Percentiles rank a stretch among this genome's conserved stretches.
phyloP scores from a whole-genome alignment of 768 basidiomycete genomes.

The Pleurotus salmoneostramineus region DNA sequence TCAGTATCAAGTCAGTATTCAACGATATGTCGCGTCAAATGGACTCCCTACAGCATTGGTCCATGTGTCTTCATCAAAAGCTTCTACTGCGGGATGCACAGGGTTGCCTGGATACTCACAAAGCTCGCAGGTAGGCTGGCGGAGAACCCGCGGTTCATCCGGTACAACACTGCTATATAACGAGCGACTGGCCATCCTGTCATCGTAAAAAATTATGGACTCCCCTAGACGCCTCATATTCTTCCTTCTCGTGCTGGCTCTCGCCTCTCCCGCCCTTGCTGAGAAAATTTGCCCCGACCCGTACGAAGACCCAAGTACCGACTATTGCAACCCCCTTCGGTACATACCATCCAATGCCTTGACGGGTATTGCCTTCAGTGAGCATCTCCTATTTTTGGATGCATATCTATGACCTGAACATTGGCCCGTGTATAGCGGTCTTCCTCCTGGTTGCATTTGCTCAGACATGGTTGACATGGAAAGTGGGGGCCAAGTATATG shows the following conservation, averaged over 20 bases:
- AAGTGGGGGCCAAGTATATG: slow-evolving; percentile 36
- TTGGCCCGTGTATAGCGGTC: slow-evolving; percentile 7
- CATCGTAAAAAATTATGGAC: background rate
- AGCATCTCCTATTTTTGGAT: slow-evolving; percentile 7
- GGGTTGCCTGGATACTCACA: background rate
- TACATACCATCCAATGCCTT: slow-evolving; percentile 39
- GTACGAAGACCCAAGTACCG: slow-evolving; percentile 31
- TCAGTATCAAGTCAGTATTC: too few relatives aligned
- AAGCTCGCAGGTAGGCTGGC: background rate
- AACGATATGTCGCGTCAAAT: too few relatives aligned
- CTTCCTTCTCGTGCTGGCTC: background rate
- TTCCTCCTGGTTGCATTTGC: slow-evolving; percentile 23
- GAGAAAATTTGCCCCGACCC: slow-evolving; percentile 15
- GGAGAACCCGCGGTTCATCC: background rate
- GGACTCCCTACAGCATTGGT: background rate
- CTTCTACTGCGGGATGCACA: background rate
- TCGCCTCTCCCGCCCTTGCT: background rate
- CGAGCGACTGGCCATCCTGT: background rate
- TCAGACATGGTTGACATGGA: slow-evolving; percentile 24
- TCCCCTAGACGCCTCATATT: background rate
- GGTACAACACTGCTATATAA: background rate
- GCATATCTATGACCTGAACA: background rate
- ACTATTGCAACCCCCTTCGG: slow-evolving; percentile 33
- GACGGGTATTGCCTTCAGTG: slow-evolving; percentile 34
- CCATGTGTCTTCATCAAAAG: background rate